phyloP scores from a whole-genome alignment of 2,329 filamentous ascomycete genomes.

The Bisporella sp. region DNA sequence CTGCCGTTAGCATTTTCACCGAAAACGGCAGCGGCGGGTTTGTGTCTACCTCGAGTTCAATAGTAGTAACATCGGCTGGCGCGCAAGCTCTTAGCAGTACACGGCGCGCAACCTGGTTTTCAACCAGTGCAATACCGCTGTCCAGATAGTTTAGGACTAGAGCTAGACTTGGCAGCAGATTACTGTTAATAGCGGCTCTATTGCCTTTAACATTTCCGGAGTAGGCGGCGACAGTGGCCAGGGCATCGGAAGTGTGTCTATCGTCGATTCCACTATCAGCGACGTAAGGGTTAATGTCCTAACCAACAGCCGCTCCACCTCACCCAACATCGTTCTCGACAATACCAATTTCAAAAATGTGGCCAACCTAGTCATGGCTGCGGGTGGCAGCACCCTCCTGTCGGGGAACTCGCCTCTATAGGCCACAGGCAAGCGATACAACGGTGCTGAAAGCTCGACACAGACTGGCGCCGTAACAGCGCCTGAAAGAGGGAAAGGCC shows the following conservation, averaged over 20 bases:
- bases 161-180: constrained; percentile 74
- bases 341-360: constrained; percentile 55
- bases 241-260: constrained; percentile 80
- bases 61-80: constrained; percentile 70
- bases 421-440: constrained; percentile 74
- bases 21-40: constrained; percentile 81
- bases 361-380: constrained; percentile 59
- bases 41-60: constrained; percentile 78
- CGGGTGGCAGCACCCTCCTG: constrained; percentile 29
- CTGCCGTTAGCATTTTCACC: constrained; percentile 65
- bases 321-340: constrained; percentile 49
- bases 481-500: constrained; percentile 55
- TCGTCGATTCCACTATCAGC: constrained; percentile 73
- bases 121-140: constrained; percentile 73
- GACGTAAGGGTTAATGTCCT: constrained; percentile 69
- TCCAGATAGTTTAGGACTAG: constrained; percentile 93
- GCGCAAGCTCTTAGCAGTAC: constrained; percentile 82
- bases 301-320: constrained; percentile 54
- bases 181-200: constrained; percentile 62
- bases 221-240: constrained; percentile 49
- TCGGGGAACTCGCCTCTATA: constrained; percentile 35
- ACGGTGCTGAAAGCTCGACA: constrained; percentile 35
- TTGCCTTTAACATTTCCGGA: constrained; percentile 74
- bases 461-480: constrained; percentile 52
- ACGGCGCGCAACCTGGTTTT: constrained; percentile 78